Conservation (phyloP, 1,139 yeast genomes). For the Pichia sp. region DNA sequence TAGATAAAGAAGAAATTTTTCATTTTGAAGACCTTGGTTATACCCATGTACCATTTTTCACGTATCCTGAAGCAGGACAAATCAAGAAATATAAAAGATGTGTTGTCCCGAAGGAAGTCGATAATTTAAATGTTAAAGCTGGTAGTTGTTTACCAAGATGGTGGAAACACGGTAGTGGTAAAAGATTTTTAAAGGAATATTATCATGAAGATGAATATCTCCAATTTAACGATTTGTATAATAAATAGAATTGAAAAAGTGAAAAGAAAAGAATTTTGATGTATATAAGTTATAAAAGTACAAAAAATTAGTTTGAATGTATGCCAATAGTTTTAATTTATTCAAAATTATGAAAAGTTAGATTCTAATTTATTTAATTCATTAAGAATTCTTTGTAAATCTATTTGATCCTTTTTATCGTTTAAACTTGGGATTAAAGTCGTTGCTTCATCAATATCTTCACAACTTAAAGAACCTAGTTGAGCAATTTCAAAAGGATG, state of each 20-base stretch:
- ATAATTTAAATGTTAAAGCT: conserved; percentile 50
- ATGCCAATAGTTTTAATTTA: background rate
- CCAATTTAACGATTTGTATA: conserved; percentile 1
- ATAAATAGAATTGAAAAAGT: background rate
- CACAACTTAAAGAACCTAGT: conserved; percentile 88
- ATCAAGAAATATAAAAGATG: conserved; percentile 58
- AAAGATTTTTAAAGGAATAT: conserved; percentile 39
- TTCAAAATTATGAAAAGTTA: conserved; percentile 19
- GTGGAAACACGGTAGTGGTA: conserved; percentile 74
- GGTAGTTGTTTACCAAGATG: conserved; percentile 77
- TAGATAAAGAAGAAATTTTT: conserved; percentile 64
- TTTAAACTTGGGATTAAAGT: conserved; percentile 84
- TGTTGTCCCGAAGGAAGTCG: conserved; percentile 46
- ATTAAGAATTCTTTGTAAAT: conserved; percentile 77
- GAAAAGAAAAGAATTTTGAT: background rate
- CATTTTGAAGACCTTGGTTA: conserved; percentile 93
- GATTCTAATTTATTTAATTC: conserved; percentile 67
- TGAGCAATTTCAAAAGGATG: conserved; percentile 98
- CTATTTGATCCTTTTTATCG: conserved; percentile 74
- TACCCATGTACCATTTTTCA: conserved; percentile 70
- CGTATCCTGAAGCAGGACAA: conserved; percentile 65
- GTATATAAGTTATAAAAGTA: background rate
- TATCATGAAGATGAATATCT: conserved; percentile 24
- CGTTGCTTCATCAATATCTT: conserved; percentile 96
- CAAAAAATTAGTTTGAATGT: background rate